Percentiles rank a stretch among this genome's conserved stretches.
These are phyloP conservation scores for Thamnidium elegans DNA, from an alignment of 192 early-diverging fungal genomes.

Conservation along the genomic window DNA sequence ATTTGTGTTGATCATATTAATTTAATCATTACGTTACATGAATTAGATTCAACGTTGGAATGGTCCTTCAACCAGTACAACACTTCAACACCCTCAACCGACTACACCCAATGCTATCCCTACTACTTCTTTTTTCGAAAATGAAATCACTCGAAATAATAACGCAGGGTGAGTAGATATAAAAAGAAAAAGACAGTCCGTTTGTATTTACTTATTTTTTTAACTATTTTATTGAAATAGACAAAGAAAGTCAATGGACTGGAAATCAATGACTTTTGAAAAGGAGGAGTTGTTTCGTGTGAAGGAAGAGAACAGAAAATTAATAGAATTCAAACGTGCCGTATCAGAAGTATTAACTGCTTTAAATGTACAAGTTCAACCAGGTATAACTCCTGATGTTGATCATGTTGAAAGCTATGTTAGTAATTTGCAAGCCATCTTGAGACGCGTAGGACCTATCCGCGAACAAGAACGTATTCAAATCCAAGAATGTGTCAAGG, in stretches of 20 bases:
- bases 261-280: neutral
- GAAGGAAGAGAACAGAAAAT: neutral
- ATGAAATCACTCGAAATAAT: neutral
- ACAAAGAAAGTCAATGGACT: slow-evolving; percentile 7
- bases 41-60: slow-evolving; percentile 1
- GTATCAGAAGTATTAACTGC: slow-evolving; percentile 6
- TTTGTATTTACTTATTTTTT: neutral
- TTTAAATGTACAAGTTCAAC: neutral
- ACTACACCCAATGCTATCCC: slow-evolving; percentile 6
- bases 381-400: neutral
- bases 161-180: neutral
- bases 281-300: neutral
- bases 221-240: neutral
- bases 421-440: neutral
- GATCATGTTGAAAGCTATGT: slow-evolving; percentile 8
- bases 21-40: neutral
- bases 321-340: slow-evolving; percentile 6
- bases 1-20: too few relatives aligned
- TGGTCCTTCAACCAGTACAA: neutral
- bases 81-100: slow-evolving; percentile 1
- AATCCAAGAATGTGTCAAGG: slow-evolving; percentile 7
- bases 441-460: slow-evolving; percentile 3
- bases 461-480: slow-evolving; percentile 6
- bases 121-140: slow-evolving; percentile 7
- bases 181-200: neutral